A percentile compares a stretch with the other conserved stretches of the same genome.
These are phyloP conservation scores for Nyctanthes arbortristis DNA, from an alignment of 257 asterid genomes.

Conservation along the genomic window DNA sequence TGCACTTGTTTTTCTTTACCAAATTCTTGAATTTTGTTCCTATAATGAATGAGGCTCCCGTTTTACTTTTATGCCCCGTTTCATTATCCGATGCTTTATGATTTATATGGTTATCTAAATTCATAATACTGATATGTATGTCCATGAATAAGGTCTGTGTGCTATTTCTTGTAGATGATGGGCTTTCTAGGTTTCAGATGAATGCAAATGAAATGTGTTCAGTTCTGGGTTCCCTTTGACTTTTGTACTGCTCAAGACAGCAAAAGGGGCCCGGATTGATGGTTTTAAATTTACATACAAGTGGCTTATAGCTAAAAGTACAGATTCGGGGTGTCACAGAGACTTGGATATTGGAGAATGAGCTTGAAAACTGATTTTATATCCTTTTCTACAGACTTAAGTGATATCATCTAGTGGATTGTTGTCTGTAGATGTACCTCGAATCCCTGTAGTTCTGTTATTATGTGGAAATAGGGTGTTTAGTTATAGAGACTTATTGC, in stretches of 20 bases:
- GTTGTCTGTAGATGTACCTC: neutral
- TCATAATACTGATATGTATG: too few relatives aligned
- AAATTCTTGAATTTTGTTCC: too few relatives aligned
- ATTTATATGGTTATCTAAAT: too few relatives aligned
- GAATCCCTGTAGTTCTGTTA: neutral
- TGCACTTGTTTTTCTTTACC: too few relatives aligned
- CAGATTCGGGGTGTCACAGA: neutral
- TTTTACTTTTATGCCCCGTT: too few relatives aligned
- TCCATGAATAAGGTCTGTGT: too few relatives aligned
- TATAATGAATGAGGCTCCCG: too few relatives aligned
- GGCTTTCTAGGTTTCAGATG: neutral
- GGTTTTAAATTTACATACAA: neutral
- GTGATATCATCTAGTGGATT: neutral
- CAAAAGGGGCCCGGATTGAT: neutral
- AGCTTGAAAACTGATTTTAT: neutral
- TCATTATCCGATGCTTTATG: too few relatives aligned
- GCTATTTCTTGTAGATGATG: neutral
- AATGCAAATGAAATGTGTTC: neutral
- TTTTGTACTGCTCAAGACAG: neutral
- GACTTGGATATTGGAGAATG: neutral
- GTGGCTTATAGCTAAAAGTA: neutral
- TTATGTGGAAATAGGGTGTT: neutral
- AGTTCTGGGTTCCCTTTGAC: neutral
- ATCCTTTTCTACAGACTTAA: neutral
- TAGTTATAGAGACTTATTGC: neutral